Conservation (phyloP, 2,329 filamentous ascomycete species). For the Claviceps sp. region DNA sequence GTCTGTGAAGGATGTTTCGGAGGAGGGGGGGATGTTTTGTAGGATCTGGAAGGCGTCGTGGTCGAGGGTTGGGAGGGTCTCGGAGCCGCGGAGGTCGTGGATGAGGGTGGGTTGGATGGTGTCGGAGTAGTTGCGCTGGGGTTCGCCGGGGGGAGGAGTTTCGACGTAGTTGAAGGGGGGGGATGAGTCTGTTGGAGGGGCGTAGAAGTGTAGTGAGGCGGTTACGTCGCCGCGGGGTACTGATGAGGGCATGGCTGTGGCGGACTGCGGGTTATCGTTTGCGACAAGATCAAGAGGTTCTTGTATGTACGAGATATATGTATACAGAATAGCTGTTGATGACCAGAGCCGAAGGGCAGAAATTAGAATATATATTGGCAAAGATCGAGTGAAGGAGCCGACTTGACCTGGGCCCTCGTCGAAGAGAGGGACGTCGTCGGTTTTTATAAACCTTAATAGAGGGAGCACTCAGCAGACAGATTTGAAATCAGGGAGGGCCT, state of each 20-base stretch:
- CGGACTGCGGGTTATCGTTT: too few relatives aligned
- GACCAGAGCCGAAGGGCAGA: too few relatives aligned
- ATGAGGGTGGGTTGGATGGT: slow-evolving; percentile 41
- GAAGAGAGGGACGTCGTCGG: not conserved
- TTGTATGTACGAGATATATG: too few relatives aligned
- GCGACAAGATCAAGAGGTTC: too few relatives aligned
- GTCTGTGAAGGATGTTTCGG: slow-evolving; percentile 30
- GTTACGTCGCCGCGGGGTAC: slow-evolving; percentile 46
- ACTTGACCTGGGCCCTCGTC: not conserved
- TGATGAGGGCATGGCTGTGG: slow-evolving; percentile 6
- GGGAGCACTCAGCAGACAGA: not conserved
- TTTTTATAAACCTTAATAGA: not conserved
- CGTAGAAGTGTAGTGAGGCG: slow-evolving; percentile 53
- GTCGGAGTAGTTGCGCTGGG: slow-evolving; percentile 51
- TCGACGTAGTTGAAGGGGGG: slow-evolving; percentile 57
- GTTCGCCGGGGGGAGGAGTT: slow-evolving; percentile 42
- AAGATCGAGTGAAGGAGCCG: too few relatives aligned
- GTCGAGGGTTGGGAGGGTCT: slow-evolving; percentile 27
- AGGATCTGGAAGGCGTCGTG: slow-evolving; percentile 24
- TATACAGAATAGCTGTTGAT: not conserved
- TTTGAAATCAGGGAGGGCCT: not conserved
- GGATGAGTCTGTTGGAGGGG: slow-evolving; percentile 43
- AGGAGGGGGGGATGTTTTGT: slow-evolving; percentile 11
- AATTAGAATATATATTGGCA: too few relatives aligned
- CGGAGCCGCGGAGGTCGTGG: slow-evolving; percentile 59